Base-by-base conservation (phyloP, 306 rosid genomes). In the Fagus sylvatica region DNA sequence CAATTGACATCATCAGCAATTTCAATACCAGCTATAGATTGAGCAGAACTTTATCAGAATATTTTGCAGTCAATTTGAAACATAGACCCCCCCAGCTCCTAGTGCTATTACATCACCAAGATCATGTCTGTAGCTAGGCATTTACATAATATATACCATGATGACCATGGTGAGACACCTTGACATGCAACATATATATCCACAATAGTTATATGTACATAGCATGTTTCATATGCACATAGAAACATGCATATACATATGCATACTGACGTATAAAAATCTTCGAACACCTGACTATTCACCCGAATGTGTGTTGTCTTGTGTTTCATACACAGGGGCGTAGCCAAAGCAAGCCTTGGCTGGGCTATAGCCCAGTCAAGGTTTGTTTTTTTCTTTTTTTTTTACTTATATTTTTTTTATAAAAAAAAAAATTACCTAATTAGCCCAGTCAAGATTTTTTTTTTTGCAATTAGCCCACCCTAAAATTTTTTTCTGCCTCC, bases 201-300 rank as follows among this genome's bases (percentile, higher is more conserved):
- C 51, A 46, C 51, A 46, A 46, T 10, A 8, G 15, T 46, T 46
- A 10, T 46, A 46, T 46, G 78, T 80, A 53, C 0, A 67, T 80
- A 83, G 72, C 77, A 89, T 86, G 83, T 75, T 78, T 70, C 85
- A 66, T 84, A 77, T 62, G 53, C 64, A 48, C 55, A 74, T 36
- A 70, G 67, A 19, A 28, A 71, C 41, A 54, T 42, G 48, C 40
- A 17, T 12, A 78, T 64, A 16, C 60, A 55, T 74, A 62, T n/a
- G n/a, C n/a, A n/a, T n/a, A n/a, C n/a, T n/a, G n/a, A n/a, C n/a
- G n/a, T n/a, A n/a, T n/a, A n/a, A n/a, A n/a, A n/a, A n/a, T n/a
- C n/a, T n/a, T n/a, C n/a, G n/a, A n/a, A n/a, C n/a, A n/a, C n/a
- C n/a, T n/a, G n/a, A n/a, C n/a, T n/a, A n/a, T n/a, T n/a, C n/a